Base-by-base conservation (phyloP, 148 eudicot genomes). In the Talinum fruticosum region DNA sequence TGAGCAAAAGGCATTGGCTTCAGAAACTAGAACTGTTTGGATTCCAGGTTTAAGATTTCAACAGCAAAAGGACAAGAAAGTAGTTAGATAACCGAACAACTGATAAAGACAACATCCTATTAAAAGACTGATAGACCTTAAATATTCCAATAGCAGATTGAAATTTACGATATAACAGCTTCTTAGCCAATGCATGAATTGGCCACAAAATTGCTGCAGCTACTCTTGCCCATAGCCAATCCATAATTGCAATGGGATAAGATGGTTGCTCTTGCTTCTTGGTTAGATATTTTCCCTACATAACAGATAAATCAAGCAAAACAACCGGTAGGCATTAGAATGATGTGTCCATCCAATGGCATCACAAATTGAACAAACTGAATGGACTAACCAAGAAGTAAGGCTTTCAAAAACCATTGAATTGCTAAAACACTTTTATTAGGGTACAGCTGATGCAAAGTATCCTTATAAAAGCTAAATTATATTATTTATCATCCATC, bases 201-300 rank as follows among this genome's bases (percentile, higher is more conserved):
- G 99, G 99, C 90, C 86, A 86, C 80, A 95, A 80, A 79, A 92
- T 74, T 15, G 87, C 82, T 79, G 90, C 93, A 79, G 88, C 71
- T 47, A 78, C 76, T 79, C 96, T 86, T 69, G 99, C 99, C 92
- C 86, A 88, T 45, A 95, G 75, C 90, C 92, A 88, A 79, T 95
- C 99, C 71, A 89, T 76, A 51, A 83, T 71, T 35, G 89, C 84
- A 78, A 77, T 75, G 62, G 87, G 78, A 84, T 51, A 82, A 30
- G 85, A 81, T 76, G 80, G 90, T 79, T 83, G 91, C 79, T 87
- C 79, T 70, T 57, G 85, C 62, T 73, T 82, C 81, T 79, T 91
- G 3, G 90, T 78, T 66, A 95, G 88, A 82, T 81, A 89, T 85
- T 91, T 92, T 24, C 99, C 99, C 99, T 95, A 75, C 82, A 87